A percentile compares a stretch with the other conserved stretches of the same genome.
phyloP scores from a whole-genome alignment of 148 eudicot species.

The Cornus kousa region DNA sequence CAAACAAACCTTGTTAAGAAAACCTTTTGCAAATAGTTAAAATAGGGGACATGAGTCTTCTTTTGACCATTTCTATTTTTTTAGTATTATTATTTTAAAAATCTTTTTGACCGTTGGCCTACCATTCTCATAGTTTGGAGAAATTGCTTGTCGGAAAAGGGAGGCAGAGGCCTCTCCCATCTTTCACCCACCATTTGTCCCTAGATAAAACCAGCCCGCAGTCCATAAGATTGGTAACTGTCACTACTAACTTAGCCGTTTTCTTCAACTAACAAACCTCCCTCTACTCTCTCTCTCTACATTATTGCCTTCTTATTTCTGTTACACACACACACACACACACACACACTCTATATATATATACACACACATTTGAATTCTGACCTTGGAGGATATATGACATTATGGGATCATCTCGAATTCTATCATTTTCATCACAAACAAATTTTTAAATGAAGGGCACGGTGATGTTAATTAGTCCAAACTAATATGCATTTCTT shows the following conservation, averaged over 20 bases:
- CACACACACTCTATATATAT: too few species aligned
- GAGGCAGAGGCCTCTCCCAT: slow-evolving; percentile 12
- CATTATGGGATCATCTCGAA: too few species aligned
- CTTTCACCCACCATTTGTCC: slow-evolving; percentile 19
- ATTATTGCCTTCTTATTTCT: too few species aligned
- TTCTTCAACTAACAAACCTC: slow-evolving; percentile 12
- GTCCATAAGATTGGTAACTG: slow-evolving; percentile 11
- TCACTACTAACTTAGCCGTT: slow-evolving; percentile 9
- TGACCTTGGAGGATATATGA: too few species aligned
- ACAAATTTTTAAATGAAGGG: too few species aligned
- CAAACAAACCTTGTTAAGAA: background rate
- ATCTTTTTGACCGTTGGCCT: slow-evolving; percentile 22
- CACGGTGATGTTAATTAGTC: too few species aligned
- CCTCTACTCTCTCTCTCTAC: slow-evolving; percentile 4
- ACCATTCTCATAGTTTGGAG: slow-evolving; percentile 21
- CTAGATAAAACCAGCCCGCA: background rate
- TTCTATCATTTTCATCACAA: too few species aligned
- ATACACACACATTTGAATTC: too few species aligned
- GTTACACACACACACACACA: too few species aligned
- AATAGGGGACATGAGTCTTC: background rate
- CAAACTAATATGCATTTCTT: too few species aligned
- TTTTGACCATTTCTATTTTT: slow-evolving; percentile 9
- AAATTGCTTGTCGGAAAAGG: slow-evolving; percentile 13
- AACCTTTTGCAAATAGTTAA: background rate
- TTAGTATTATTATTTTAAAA: too few species aligned